A percentile compares a stretch with the other conserved stretches of the same genome.
phyloP scores from a whole-genome alignment of 306 rosid genomes.

The Dryas drummondii region DNA sequence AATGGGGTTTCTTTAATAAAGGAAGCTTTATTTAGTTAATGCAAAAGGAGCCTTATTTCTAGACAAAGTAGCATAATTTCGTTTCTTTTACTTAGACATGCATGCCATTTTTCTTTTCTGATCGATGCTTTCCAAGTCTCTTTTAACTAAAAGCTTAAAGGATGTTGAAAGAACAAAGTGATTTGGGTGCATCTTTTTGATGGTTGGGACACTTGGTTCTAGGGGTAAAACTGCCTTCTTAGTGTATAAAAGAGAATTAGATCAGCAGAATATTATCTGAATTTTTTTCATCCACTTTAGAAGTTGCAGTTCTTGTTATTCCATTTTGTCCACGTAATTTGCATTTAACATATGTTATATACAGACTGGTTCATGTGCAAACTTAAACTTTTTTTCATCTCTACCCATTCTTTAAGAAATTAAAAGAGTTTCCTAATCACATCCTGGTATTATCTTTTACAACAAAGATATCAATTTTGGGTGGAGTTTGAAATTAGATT shows the following conservation, averaged over 20 bases:
- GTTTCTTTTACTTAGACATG: slow-evolving; percentile 32
- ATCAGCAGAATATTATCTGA: background rate
- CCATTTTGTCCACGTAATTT: background rate
- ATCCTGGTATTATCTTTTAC: background rate
- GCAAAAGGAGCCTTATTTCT: slow-evolving; percentile 41
- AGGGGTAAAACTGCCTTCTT: background rate
- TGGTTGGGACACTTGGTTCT: slow-evolving; percentile 21
- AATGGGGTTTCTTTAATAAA: slow-evolving; percentile 42
- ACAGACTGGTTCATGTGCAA: too few species aligned
- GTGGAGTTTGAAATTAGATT: slow-evolving; percentile 20
- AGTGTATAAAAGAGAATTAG: background rate
- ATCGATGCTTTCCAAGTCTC: slow-evolving; percentile 35
- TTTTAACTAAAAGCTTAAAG: slow-evolving; percentile 26
- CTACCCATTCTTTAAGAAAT: too few species aligned
- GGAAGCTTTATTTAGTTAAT: slow-evolving; percentile 43
- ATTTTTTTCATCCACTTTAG: background rate
- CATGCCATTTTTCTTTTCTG: slow-evolving; percentile 41
- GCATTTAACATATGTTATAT: background rate
- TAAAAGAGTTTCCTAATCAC: background rate
- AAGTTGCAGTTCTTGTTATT: background rate
- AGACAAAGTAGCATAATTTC: slow-evolving; percentile 50
- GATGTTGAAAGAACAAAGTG: slow-evolving; percentile 16
- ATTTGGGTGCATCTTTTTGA: slow-evolving; percentile 11
- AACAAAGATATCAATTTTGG: background rate
- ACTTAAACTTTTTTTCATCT: too few species aligned